Evolutionary conservation across 2,329 filamentous ascomycete species (phyloP).

Genomic region (Nemania sp.): DNA sequence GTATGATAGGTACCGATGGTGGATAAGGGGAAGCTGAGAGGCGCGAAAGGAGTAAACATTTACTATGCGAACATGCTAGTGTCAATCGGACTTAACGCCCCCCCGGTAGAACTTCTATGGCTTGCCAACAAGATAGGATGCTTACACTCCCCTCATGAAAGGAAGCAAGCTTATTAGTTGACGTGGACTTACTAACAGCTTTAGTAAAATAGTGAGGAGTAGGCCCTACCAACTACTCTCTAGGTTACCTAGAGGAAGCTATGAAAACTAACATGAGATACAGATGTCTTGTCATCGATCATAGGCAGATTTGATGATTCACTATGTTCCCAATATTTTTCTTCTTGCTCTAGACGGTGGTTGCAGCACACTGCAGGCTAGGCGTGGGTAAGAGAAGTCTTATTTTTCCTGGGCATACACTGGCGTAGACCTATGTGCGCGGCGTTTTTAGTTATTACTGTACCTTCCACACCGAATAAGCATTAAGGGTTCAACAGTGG

Average conservation of each 20-base stretch:
- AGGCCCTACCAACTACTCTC: not conserved
- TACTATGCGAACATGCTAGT: not conserved
- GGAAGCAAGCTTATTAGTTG: constrained; percentile 23
- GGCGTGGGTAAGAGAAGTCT: not conserved
- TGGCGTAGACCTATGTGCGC: not conserved
- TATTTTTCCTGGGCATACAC: no score
- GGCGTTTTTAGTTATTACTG: constrained; percentile 23
- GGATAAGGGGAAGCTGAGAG: not conserved
- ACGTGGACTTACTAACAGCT: constrained; percentile 29
- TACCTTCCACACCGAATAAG: constrained; percentile 23
- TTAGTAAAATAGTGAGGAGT: constrained; percentile 24
- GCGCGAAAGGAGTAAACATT: not conserved
- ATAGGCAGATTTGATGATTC: not conserved
- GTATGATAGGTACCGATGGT: not conserved
- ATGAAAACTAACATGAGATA: not conserved
- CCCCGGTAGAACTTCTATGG: not conserved
- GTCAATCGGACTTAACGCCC: constrained; percentile 23
- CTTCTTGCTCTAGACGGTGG: not conserved
- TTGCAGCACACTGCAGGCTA: not conserved
- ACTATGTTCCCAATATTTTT: not conserved
- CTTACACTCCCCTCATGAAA: constrained; percentile 20
- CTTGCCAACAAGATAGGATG: constrained; percentile 10
- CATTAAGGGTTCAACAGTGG: constrained; percentile 14
- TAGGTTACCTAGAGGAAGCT: not conserved
- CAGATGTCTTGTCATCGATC: not conserved